Base-by-base conservation (phyloP, 1,284 basidiomycete genomes). In the Ganoderma multipileum region DNA sequence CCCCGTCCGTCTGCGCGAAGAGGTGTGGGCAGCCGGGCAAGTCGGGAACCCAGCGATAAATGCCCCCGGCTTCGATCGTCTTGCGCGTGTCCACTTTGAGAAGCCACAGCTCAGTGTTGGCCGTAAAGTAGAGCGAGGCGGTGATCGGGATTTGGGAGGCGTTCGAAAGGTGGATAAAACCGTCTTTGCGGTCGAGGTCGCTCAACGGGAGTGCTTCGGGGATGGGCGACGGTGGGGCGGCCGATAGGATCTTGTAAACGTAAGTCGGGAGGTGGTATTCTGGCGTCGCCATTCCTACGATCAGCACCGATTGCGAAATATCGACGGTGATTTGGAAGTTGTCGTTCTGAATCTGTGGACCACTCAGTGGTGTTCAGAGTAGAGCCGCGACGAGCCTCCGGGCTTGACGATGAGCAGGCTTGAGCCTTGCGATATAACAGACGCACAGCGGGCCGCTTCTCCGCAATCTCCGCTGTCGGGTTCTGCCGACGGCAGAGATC, bases 151-250 rank as follows among this genome's bases (percentile, higher is more conserved):
- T 78, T 76, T 91, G 89, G n/a, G 74, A 55, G 2, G 87, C 83
- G 16, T 86, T 87, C 7, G 89, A 91, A 41, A 91, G 81, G 77
- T 91, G 90, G 61, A 91, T 84, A 79, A 89, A 90, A 23, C 87
- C 87, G 12, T 81, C 81, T 20, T 73, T 61, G 33, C 72, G 59
- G 72, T 86, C 85, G 55, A 85, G 79, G 47, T 76, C 76, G 75
- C 81, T 83, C 33, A 84, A 70, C 9, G 82, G 79, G 14, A 82
- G 78, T 12, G 63, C 72, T 38, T 69, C 64, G 9, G 81, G 81
- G 11, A 81, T 68, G 11, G 77, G 76, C 1, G 77, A 73, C 0
- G 85, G 82, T 4, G 82, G 78, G 16, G 80, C 72, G 9, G 79
- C 72, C 12, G 82, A 81, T 20, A 87, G 77, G 65, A 89, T 82